A percentile compares a stretch with the other conserved stretches of the same genome.
Evolutionary conservation across 352 stramenopile species (phyloP).

Genomic region (Pythium aquatile): DNA sequence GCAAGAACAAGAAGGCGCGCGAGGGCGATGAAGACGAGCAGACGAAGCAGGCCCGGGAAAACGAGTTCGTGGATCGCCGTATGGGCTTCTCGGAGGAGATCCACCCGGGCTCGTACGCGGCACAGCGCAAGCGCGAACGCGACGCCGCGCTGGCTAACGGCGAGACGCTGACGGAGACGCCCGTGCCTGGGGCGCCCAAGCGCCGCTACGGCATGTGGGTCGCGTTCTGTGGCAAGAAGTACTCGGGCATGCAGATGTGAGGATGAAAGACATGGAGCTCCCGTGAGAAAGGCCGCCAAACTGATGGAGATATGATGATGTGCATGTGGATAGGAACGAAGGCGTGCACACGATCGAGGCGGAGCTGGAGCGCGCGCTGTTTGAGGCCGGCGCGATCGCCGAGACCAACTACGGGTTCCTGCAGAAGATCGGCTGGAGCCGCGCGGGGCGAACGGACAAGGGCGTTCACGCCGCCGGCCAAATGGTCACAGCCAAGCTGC

Average conservation of each 20-base stretch:
- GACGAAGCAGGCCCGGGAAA: constrained; percentile 20
- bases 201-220: constrained; percentile 80
- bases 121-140: constrained; percentile 29
- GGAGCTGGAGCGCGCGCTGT: constrained; percentile 87
- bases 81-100: constrained; percentile 55
- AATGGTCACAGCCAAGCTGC: constrained; percentile 82
- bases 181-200: constrained; percentile 34
- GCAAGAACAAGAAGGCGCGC: constrained; percentile 73
- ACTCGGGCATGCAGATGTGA: constrained; percentile 90
- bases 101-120: constrained; percentile 79
- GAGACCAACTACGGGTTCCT: constrained; percentile 89
- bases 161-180: constrained; percentile 11
- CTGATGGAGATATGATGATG: constrained; percentile 6
- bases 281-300: not conserved
- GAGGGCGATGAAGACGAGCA: constrained; percentile 15
- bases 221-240: constrained; percentile 87
- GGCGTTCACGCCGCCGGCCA: constrained; percentile 88
- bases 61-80: constrained; percentile 44
- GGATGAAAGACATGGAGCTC: not conserved
- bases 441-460: constrained; percentile 89
- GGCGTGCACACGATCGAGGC: constrained; percentile 88
- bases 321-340: constrained; percentile 57
- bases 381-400: constrained; percentile 83
- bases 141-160: constrained; percentile 9
- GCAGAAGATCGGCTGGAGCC: constrained; percentile 90